phyloP scores from a whole-genome alignment of 805 yeast genomes.

The Candida succiphila region DNA sequence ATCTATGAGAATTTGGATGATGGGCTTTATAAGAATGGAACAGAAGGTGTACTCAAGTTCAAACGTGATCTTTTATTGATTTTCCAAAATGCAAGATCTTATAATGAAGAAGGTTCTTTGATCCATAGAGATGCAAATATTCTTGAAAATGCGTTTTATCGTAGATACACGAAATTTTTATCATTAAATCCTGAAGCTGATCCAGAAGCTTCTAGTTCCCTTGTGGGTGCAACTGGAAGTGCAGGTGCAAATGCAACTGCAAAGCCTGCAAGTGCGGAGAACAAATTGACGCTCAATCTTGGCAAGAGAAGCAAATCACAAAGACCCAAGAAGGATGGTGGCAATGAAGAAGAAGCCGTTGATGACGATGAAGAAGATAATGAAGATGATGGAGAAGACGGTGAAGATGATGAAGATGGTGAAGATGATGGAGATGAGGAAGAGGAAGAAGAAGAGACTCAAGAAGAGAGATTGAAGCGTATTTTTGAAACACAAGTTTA shows the following conservation, averaged over 20 bases:
- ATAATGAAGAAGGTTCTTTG: conserved; percentile 64
- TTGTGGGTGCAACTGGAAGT: neutral
- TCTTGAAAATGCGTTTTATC: conserved; percentile 43
- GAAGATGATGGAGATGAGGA: conserved; percentile 3
- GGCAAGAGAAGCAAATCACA: conserved; percentile 5
- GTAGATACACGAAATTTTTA: conserved; percentile 25
- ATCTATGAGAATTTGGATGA: conserved; percentile 42
- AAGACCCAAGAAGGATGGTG: conserved; percentile 1
- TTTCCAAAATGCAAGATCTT: conserved; percentile 69
- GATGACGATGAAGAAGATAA: conserved; percentile 6
- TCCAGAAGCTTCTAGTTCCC: neutral
- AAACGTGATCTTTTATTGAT: conserved; percentile 49
- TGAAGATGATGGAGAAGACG: conserved; percentile 5
- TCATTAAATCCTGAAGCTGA: conserved; percentile 8
- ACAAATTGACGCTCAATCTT: conserved; percentile 2
- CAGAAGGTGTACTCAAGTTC: conserved; percentile 47
- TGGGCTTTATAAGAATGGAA: conserved; percentile 38
- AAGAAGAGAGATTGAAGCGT: no score
- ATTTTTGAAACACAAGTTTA: neutral
- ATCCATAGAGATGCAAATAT: conserved; percentile 63
- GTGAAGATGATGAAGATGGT: conserved; percentile 4
- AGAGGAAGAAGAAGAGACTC: conserved; percentile 6
- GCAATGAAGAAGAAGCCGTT: conserved; percentile 2
- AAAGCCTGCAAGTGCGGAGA: neutral
- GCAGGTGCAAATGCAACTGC: neutral